Base-by-base conservation (phyloP, 2,329 filamentous ascomycete species). In the Aureobasidium sp. region DNA sequence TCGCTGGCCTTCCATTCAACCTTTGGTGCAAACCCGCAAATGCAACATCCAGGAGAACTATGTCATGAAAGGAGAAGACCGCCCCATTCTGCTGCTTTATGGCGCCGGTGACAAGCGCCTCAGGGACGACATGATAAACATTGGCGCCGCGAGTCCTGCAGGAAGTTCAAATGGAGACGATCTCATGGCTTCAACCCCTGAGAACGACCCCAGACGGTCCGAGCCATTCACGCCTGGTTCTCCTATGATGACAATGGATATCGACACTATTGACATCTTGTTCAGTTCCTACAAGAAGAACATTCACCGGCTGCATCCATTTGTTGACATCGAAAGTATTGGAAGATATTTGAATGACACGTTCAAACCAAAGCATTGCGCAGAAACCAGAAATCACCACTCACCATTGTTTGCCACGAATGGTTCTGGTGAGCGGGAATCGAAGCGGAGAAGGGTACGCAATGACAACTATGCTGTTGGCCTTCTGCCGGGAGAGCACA, bases 301-400 rank as follows among this genome's bases (percentile, higher is more conserved):
- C 68, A 82, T 88, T 59, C 83, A 87, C 67, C 81, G 80, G 55
- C 74, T 88, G 61, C 85, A 88, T 70, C 85, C 85, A 0, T 85
- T 88, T 66, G 74, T 88, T 47, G 81, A 86, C 64, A 77, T 80
- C 27, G 49, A 71, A 70, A 13, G 77, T 78, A 44, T 70, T 87
- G n/a, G 73, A 76, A 5, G 73, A 73, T 42, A 54, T 7, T 25
- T 61, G 3, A 30, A 32, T 5, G 42, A 55, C 16, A 30, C 27
- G 3, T 85, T 85, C 66, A 77, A 82, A 54, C 70, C 30, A 10
- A 54, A 16, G 21, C 49, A 61, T 16, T 61, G 59, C 42, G 32
- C 8, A 21, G 58, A 54, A 30, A n/a, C 16, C 32, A 54, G 34
- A 14, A 41, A 36, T 37, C 61, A 53, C 41, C 64, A 27, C 13